These are phyloP conservation scores for Neurospora sp. DNA, from an alignment of 495 filamentous ascomycete species.

Conservation along the genomic window DNA sequence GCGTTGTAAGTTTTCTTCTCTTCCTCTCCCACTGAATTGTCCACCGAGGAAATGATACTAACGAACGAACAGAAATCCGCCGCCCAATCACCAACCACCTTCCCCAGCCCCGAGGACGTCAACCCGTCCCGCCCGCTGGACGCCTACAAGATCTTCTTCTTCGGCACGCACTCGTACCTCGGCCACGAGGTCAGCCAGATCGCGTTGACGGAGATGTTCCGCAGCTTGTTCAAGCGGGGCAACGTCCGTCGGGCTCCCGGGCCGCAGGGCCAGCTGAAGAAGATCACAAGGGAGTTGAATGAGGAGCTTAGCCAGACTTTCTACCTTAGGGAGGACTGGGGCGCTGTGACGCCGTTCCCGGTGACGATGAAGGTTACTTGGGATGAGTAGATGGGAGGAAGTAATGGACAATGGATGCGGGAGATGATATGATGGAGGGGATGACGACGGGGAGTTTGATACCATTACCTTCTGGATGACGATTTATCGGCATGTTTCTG, in stretches of 20 bases:
- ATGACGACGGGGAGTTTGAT: neutral
- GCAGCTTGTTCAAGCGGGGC: slow-evolving; percentile 51
- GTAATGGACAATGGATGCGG: neutral
- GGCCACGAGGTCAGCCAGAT: slow-evolving; percentile 51
- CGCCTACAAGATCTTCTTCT: slow-evolving; percentile 57
- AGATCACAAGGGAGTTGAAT: slow-evolving; percentile 49
- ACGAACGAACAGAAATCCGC: slow-evolving; percentile 41
- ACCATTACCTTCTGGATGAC: neutral
- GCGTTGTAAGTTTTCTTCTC: slow-evolving; percentile 37
- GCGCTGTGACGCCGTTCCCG: slow-evolving; percentile 63
- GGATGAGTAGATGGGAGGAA: slow-evolving; percentile 19
- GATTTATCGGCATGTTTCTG: neutral
- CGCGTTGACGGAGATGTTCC: slow-evolving; percentile 57
- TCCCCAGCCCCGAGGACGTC: slow-evolving; percentile 59
- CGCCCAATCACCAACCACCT: slow-evolving; percentile 47
- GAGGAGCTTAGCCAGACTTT: slow-evolving; percentile 49
- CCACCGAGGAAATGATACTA: too few relatives aligned
- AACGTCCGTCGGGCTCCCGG: slow-evolving; percentile 62
- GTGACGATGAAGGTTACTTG: slow-evolving; percentile 51
- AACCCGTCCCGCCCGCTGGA: slow-evolving; percentile 57
- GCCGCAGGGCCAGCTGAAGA: slow-evolving; percentile 63
- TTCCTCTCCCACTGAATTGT: slow-evolving; percentile 7
- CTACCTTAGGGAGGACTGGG: slow-evolving; percentile 69
- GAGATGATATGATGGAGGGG: neutral
- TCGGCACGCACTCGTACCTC: slow-evolving; percentile 52